These are phyloP conservation scores for Puccinia coronata DNA, from an alignment of 1,284 basidiomycete species.

Conservation along the genomic window DNA sequence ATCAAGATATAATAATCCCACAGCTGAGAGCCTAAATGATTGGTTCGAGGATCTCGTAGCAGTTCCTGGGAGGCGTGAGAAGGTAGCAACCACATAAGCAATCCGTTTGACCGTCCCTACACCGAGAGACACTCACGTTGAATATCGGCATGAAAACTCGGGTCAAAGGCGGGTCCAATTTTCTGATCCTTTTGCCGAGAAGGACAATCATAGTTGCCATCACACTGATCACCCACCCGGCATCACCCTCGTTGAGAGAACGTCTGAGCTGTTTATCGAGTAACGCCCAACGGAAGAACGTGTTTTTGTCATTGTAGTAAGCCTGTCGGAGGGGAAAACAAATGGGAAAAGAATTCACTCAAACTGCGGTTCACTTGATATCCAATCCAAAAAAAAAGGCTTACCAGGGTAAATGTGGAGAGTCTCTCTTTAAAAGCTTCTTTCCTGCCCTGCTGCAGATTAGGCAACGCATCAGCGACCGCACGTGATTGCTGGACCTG, in stretches of 20 bases:
- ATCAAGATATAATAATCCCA: constrained; percentile 46
- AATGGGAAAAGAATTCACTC: background rate
- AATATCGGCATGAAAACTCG: constrained; percentile 23
- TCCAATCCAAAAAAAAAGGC: constrained; percentile 1
- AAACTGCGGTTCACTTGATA: background rate
- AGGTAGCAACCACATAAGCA: background rate
- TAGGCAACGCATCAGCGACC: background rate
- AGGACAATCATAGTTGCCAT: constrained; percentile 49
- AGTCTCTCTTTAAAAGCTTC: constrained; percentile 45
- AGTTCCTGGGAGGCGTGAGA: constrained; percentile 20
- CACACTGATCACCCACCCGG: constrained; percentile 38
- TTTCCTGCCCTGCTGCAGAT: constrained; percentile 18
- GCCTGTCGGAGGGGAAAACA: constrained; percentile 10
- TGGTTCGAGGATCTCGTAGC: constrained; percentile 14
- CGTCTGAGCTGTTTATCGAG: constrained; percentile 21
- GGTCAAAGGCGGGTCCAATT: constrained; percentile 34
- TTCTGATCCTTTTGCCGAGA: constrained; percentile 33
- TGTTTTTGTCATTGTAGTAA: constrained; percentile 29
- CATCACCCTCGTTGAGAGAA: constrained; percentile 30
- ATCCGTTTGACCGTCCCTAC: background rate
- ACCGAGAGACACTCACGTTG: constrained; percentile 27
- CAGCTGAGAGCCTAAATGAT: constrained; percentile 35
- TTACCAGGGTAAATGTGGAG: constrained; percentile 34
- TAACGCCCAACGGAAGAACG: constrained; percentile 14
- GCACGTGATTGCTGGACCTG: background rate